Base-by-base conservation (phyloP, 208 protist species). In the Wallacemonas sp. region DNA sequence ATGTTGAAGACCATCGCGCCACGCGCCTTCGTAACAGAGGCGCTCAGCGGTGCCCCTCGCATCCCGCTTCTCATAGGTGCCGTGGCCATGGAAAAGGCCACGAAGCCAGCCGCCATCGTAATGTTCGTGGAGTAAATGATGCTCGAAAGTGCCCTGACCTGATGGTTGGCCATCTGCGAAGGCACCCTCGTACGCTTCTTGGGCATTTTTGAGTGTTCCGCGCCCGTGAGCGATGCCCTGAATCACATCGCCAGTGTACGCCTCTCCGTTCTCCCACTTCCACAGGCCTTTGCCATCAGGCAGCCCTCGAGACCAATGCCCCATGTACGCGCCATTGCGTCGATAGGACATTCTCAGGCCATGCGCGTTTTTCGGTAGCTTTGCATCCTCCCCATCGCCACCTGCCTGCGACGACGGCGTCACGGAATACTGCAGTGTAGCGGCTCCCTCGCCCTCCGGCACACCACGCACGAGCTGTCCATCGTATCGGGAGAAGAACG, bases 391-490 rank as follows among this genome's bases (percentile, higher is more conserved):
- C n/a, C n/a, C n/a, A n/a, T n/a, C n/a, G n/a, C n/a, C 49, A 2
- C 56, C 15, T 34, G 36, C 24, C 21, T 62, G 51, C 33, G 45
- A 27, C 73, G 69, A 24, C 3, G 19, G 11, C 0, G 30, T 22
- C 38, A 26, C 24, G 22, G 59, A 9, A 33, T 72, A 26, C 31
- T 70, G 84, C 62, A 90, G 72, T 27, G 66, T 80, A 4, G 78
- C 91, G 0, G 49, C 74, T 31, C 88, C 91, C 6, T 39, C 45
- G 19, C 88, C 91, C 22, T 94, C 84, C 2, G 84, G 70, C 46
- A 81, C 75, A 21, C 86, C 89, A 31, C 64, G 66, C n/a, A 66
- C 61, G 56, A 95, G 95, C 5, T 77, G 69, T 14, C 93, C 93
- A 2, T 90, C 75, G 68, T 96, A 97, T 14, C 64, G 61, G 36